Conservation (phyloP, 1,284 basidiomycete species). For the Leccinum subspadiceum region DNA sequence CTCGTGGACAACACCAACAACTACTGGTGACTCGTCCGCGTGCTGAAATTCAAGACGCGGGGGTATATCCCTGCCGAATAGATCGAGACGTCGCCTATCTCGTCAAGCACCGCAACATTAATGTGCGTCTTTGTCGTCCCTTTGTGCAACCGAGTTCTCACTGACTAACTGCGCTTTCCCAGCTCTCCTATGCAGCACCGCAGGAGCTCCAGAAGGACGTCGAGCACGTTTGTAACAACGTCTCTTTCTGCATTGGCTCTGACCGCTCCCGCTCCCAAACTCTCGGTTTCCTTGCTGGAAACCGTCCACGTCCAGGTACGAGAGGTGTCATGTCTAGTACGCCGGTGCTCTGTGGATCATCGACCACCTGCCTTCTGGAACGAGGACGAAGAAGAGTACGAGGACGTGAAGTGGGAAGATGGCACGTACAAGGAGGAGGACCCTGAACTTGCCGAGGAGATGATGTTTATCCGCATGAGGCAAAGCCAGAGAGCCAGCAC, state of each 20-base stretch:
- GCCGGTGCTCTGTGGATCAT: slow-evolving; percentile 58
- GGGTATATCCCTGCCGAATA: slow-evolving; percentile 99
- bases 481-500: slow-evolving; percentile 38
- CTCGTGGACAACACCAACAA: slow-evolving; percentile 96
- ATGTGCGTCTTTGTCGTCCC: slow-evolving; percentile 54
- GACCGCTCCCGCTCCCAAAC: slow-evolving; percentile 49
- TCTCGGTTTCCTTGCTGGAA: slow-evolving; percentile 30
- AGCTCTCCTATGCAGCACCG: slow-evolving; percentile 76
- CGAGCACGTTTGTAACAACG: slow-evolving; percentile 50
- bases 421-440: slow-evolving; percentile 74
- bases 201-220: slow-evolving; percentile 59
- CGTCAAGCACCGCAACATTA: slow-evolving; percentile 97
- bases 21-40: slow-evolving; percentile 97
- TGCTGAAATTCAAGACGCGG: slow-evolving; percentile 95
- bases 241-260: slow-evolving; percentile 48
- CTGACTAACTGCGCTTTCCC: slow-evolving; percentile 1
- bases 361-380: slow-evolving; percentile 82
- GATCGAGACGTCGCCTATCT: slow-evolving; percentile 95
- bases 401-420: slow-evolving; percentile 72
- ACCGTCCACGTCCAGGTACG: slow-evolving; percentile 21
- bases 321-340: slow-evolving; percentile 57
- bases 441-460: slow-evolving; percentile 54
- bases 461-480: slow-evolving; percentile 28
- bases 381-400: slow-evolving; percentile 76
- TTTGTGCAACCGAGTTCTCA: background rate